phyloP scores from a whole-genome alignment of 768 basidiomycete species.

The Thelephora aurantiotincta region DNA sequence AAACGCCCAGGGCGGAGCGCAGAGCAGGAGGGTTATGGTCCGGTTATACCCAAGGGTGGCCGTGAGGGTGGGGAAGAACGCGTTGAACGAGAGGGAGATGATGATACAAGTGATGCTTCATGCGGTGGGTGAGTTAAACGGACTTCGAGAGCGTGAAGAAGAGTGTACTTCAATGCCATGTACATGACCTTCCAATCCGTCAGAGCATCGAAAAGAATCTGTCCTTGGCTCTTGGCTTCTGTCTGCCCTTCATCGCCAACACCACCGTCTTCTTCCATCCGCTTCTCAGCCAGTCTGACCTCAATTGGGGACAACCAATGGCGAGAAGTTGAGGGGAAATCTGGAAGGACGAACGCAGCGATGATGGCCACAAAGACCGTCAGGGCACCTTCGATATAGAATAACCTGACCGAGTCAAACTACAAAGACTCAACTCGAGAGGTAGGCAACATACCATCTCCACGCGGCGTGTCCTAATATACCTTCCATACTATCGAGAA shows the following conservation, averaged over 20 bases:
- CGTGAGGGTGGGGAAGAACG: conserved; percentile 66
- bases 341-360: conserved; percentile 55
- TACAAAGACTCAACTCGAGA: neutral
- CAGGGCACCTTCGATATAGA: conserved; percentile 51
- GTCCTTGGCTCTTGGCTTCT: conserved; percentile 20
- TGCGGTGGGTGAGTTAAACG: conserved; percentile 76
- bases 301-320: conserved; percentile 51
- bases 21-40: conserved; percentile 59
- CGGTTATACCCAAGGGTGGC: conserved; percentile 54
- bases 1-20: conserved; percentile 66
- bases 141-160: conserved; percentile 48
- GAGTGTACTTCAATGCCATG: conserved; percentile 47
- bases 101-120: conserved; percentile 45
- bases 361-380: conserved; percentile 38
- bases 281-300: conserved; percentile 35
- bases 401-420: conserved; percentile 33
- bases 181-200: conserved; percentile 80
- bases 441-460: conserved; percentile 30
- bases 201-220: conserved; percentile 44
- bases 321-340: conserved; percentile 48
- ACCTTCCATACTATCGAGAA: conserved; percentile 60
- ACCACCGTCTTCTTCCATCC: conserved; percentile 53
- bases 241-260: conserved; percentile 34
- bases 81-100: conserved; percentile 60
- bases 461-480: conserved; percentile 55